Percentiles rank a stretch among this genome's conserved stretches.
Evolutionary conservation across 345 rosid species (phyloP).

Genomic region (Sonneratia caseolaris): DNA sequence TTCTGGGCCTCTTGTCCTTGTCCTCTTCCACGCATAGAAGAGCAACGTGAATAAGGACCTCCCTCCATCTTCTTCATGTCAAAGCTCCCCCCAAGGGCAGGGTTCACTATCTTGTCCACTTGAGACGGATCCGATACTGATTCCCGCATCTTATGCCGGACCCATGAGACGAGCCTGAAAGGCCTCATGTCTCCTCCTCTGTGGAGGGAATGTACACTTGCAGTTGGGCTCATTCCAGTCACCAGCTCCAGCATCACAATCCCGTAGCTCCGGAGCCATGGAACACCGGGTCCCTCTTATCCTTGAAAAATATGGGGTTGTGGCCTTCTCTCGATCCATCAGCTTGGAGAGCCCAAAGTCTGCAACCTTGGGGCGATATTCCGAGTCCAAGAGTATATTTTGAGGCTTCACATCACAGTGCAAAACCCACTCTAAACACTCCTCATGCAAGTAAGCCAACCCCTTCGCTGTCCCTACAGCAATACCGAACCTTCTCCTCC

Average conservation of each 20-base stretch:
- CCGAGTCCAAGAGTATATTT: slow-evolving; percentile 16
- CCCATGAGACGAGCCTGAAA: slow-evolving; percentile 20
- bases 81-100: slow-evolving; percentile 1
- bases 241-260: slow-evolving; percentile 28
- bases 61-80: slow-evolving; percentile 9
- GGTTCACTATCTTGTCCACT: slow-evolving; percentile 18
- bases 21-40: slow-evolving; percentile 25
- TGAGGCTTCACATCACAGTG: slow-evolving; percentile 22
- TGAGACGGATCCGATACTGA: not conserved
- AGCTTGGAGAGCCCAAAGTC: slow-evolving; percentile 23
- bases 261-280: slow-evolving; percentile 28
- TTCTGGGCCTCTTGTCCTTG: slow-evolving; percentile 24
- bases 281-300: slow-evolving; percentile 20
- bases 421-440: slow-evolving; percentile 21
- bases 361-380: slow-evolving; percentile 17
- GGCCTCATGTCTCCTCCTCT: slow-evolving; percentile 5
- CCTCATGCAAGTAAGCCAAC: slow-evolving; percentile 22
- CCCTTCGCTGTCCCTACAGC: slow-evolving; percentile 15
- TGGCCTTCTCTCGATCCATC: slow-evolving; percentile 5
- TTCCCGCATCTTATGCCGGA: slow-evolving; percentile 9
- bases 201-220: not conserved
- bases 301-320: slow-evolving; percentile 8
- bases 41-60: slow-evolving; percentile 15
- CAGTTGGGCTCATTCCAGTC: slow-evolving; percentile 18
- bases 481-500: slow-evolving; percentile 17